These are phyloP conservation scores for Rhodotorula babjevae DNA, from an alignment of 768 basidiomycete species.

Conservation along the genomic window DNA sequence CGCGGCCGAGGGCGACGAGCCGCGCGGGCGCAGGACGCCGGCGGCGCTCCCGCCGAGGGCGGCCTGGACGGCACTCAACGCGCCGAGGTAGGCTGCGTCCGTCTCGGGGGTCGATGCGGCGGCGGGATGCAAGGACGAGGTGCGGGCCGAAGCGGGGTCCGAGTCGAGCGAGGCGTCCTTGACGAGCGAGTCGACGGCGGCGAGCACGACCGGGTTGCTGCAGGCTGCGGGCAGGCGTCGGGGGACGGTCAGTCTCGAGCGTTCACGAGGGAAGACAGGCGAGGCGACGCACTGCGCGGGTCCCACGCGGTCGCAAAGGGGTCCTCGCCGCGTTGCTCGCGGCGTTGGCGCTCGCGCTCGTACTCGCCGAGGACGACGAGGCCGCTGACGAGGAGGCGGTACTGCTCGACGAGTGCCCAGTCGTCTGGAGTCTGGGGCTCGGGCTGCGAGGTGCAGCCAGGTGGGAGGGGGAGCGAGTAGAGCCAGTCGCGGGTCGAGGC, in stretches of 20 bases:
- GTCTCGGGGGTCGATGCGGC: not conserved
- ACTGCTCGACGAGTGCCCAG: slow-evolving; percentile 38
- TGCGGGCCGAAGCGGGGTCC: too few relatives aligned
- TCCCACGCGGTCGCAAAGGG: not conserved
- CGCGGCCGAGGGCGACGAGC: not conserved
- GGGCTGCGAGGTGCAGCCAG: slow-evolving; percentile 5
- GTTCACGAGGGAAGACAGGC: not conserved
- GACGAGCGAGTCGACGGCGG: not conserved
- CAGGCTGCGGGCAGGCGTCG: slow-evolving; percentile 2
- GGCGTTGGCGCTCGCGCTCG: not conserved
- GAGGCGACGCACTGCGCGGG: not conserved
- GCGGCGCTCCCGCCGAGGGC: not conserved
- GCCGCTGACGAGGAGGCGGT: slow-evolving; percentile 19
- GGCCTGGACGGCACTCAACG: not conserved
- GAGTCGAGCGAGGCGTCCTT: not conserved
- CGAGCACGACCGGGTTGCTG: not conserved
- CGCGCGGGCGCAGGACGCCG: not conserved
- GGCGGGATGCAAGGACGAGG: not conserved
- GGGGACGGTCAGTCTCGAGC: too few relatives aligned
- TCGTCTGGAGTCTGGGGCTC: slow-evolving; percentile 9
- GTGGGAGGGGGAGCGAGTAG: slow-evolving; percentile 29
- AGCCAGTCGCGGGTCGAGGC: slow-evolving; percentile 19
- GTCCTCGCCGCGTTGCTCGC: not conserved
- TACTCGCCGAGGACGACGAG: slow-evolving; percentile 9
- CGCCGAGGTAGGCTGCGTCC: not conserved